Base-by-base conservation (phyloP, 1,139 yeast genomes). In the Suhomyces atakaporum region DNA sequence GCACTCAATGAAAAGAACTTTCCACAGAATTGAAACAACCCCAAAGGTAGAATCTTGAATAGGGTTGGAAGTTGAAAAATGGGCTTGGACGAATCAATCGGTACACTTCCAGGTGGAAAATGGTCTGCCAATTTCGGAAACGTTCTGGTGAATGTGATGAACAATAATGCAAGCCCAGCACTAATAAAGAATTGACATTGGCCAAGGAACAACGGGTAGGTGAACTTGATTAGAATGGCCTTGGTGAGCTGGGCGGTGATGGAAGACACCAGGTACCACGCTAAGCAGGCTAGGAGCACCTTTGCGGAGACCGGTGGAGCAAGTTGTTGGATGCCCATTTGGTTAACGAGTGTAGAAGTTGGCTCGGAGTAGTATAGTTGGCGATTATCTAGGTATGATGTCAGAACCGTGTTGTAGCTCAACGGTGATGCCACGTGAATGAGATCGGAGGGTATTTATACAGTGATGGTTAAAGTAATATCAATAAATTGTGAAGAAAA, bases 151-250 rank as follows among this genome's bases (percentile, higher is more conserved):
- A 55, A 22, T 13, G 48, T 25, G 15, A 63, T 55, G 35, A 62
- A 52, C 9, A 45, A 20, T 7, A 56, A 47, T 12, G 71, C 39
- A 16, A 69, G 46, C 1, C 60, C 16, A 5, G 71, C 60, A 7
- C 74, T 72, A 15, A 65, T 62, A 7, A 68, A 42, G 37, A 71
- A 75, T 45, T 75, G 79, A 44, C 65, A 66, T 50, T 69, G 77
- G n/a, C 77, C 70, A 23, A 75, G 58, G 42, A 74, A 72, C 7
- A 75, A 53, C n/a, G 80, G 79, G 48, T 63, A 73, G 4, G 64
- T 61, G 45, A 73, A 69, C 35, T 59, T 58, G n/a, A 59, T 54
- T 30, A 75, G 54, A 5, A 73, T 69, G 13, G 56, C 34, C 40
- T 72, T 74, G 16, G 77, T 73, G 33, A 69, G 52, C 45, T 74